Percentiles rank a stretch among this genome's conserved stretches.
Conservation (phyloP, 2,329 filamentous ascomycete genomes). For the Neocatenulostroma microsporum region DNA sequence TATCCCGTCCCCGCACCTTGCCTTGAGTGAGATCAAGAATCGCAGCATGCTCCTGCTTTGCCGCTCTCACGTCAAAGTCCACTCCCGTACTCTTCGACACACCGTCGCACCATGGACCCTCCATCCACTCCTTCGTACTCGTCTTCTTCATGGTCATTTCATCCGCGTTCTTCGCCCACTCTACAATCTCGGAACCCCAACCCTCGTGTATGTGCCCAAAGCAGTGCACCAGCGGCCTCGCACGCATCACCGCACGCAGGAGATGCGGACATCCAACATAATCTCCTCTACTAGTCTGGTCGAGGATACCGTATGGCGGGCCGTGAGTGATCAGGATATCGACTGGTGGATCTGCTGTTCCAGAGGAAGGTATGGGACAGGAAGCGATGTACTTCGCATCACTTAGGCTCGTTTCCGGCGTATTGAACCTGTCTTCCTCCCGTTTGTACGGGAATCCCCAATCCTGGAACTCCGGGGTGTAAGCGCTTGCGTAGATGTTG, state of each 20-base stretch:
- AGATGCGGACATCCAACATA: constrained; percentile 51
- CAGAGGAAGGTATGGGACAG: constrained; percentile 32
- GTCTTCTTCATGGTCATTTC: background rate
- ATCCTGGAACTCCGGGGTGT: constrained; percentile 49
- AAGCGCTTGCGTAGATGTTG: constrained; percentile 48
- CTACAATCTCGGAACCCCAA: constrained; percentile 38
- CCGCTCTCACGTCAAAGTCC: constrained; percentile 15
- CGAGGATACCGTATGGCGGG: constrained; percentile 46
- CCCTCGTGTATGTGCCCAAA: constrained; percentile 58
- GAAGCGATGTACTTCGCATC: constrained; percentile 27
- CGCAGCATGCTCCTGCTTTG: constrained; percentile 26
- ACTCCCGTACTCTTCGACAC: constrained; percentile 14
- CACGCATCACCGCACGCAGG: constrained; percentile 43
- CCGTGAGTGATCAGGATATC: constrained; percentile 57
- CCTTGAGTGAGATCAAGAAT: constrained; percentile 21
- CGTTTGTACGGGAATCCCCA: constrained; percentile 48
- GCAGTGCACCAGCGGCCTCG: constrained; percentile 49
- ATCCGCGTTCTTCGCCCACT: constrained; percentile 31
- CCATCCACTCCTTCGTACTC: constrained; percentile 10
- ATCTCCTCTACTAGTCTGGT: constrained; percentile 31
- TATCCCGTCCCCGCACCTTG: constrained; percentile 43
- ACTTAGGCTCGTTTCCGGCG: constrained; percentile 19
- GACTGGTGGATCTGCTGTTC: constrained; percentile 31
- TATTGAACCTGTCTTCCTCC: constrained; percentile 47
- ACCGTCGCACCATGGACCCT: constrained; percentile 11